Conservation (phyloP, 208 protist species). For the Leishmania amazonensis region DNA sequence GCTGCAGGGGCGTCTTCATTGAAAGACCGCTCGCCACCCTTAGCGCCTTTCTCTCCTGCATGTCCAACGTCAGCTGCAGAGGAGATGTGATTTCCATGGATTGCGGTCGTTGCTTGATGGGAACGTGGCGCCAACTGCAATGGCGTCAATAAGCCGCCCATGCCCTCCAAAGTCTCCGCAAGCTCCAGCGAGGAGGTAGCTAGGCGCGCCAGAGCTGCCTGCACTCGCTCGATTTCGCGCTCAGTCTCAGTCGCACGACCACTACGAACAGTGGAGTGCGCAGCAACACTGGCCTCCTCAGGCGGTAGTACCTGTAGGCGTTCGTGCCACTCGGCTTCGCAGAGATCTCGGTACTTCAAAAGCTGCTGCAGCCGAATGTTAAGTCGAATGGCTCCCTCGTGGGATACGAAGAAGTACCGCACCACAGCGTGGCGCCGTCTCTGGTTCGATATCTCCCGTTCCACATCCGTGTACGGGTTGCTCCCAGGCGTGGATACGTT, state of each 20-base stretch:
- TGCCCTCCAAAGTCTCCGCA: neutral
- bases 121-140: neutral
- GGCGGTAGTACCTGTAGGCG: slow-evolving; percentile 11
- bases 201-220: neutral
- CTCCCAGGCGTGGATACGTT: neutral
- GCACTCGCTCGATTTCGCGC: slow-evolving; percentile 10
- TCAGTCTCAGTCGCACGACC: neutral
- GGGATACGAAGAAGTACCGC: slow-evolving; percentile 21
- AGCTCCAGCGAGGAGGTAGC: neutral
- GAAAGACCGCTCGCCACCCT: neutral
- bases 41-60: neutral
- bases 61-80: neutral
- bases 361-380: slow-evolving; percentile 28
- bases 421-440: slow-evolving; percentile 13
- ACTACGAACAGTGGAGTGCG: neutral
- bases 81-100: neutral
- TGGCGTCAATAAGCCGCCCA: neutral
- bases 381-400: slow-evolving; percentile 30
- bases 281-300: slow-evolving; percentile 1
- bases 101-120: neutral
- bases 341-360: slow-evolving; percentile 11
- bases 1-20: neutral
- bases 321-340: slow-evolving; percentile 21
- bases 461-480: slow-evolving; percentile 15
- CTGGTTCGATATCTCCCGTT: slow-evolving; percentile 11